phyloP scores from a whole-genome alignment of 495 filamentous ascomycete genomes.

The Paragyromitra xinjiangensis region DNA sequence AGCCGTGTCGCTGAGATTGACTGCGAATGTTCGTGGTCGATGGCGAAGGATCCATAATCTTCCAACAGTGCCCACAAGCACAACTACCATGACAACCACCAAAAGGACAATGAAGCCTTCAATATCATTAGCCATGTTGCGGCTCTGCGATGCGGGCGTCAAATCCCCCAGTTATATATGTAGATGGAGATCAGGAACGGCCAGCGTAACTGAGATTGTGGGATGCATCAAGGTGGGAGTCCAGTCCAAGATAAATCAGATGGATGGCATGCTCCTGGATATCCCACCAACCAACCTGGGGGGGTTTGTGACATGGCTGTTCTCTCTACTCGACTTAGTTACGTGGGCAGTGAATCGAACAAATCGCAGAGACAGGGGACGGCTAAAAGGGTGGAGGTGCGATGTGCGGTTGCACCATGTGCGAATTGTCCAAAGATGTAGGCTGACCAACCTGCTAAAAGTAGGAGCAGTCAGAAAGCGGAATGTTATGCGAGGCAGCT shows the following conservation, averaged over 20 bases:
- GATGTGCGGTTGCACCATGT: slow-evolving; percentile 8
- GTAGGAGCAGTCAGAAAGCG: background rate
- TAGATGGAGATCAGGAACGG: slow-evolving; percentile 17
- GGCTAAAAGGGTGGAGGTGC: background rate
- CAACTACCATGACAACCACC: slow-evolving; percentile 15
- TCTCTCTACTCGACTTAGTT: background rate
- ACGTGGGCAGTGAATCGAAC: slow-evolving; percentile 7
- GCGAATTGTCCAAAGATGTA: slow-evolving; percentile 10
- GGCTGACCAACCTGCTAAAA: slow-evolving; percentile 28
- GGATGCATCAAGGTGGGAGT: slow-evolving; percentile 2
- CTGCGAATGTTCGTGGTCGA: slow-evolving; percentile 40
- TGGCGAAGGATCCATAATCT: slow-evolving; percentile 46
- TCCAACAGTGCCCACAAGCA: slow-evolving; percentile 42
- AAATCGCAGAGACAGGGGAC: slow-evolving; percentile 20
- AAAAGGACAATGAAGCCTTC: slow-evolving; percentile 44
- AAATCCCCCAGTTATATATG: background rate
- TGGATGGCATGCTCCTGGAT: slow-evolving; percentile 32
- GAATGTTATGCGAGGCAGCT: slow-evolving; percentile 12
- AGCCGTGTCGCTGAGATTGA: slow-evolving; percentile 43
- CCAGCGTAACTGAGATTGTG: slow-evolving; percentile 13
- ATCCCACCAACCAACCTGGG: slow-evolving; percentile 10
- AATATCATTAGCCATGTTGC: slow-evolving; percentile 37
- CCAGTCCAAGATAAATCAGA: slow-evolving; percentile 37
- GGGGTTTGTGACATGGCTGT: slow-evolving; percentile 1
- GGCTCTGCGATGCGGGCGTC: slow-evolving; percentile 6